These are phyloP conservation scores for Leishmania mexicana DNA, from an alignment of 208 protist genomes.

Conservation along the genomic window DNA sequence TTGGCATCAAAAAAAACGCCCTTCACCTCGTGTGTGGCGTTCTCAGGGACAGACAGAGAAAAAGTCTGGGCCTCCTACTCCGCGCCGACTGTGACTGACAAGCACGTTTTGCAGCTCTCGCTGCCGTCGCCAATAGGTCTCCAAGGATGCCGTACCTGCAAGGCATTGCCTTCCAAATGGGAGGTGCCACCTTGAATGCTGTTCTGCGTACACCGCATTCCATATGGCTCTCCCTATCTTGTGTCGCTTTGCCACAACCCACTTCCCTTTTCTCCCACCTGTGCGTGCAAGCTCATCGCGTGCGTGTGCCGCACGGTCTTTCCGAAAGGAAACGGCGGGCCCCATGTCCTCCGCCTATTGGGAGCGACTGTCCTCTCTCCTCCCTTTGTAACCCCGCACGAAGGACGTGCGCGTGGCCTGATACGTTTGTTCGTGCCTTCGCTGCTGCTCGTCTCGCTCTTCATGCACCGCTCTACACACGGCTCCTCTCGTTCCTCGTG, in stretches of 20 bases:
- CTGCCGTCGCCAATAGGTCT: neutral
- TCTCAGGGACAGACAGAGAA: neutral
- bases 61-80: neutral
- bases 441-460: constrained; percentile 8
- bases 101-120: neutral
- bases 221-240: neutral
- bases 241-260: neutral
- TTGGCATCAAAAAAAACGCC: neutral
- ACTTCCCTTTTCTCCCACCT: neutral
- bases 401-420: neutral
- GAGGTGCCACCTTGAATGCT: neutral
- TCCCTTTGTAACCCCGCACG: neutral
- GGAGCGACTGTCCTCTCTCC: neutral
- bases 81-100: neutral
- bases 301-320: neutral
- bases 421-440: neutral
- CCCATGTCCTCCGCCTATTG: neutral
- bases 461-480: neutral
- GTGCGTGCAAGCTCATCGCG: neutral
- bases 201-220: neutral
- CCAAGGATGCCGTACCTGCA: neutral
- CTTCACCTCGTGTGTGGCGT: neutral
- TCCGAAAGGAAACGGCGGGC: neutral
- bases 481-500: neutral
- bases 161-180: neutral